These are phyloP conservation scores for Aspergillus asperescens DNA, from an alignment of 495 filamentous ascomycete species.

Conservation along the genomic window DNA sequence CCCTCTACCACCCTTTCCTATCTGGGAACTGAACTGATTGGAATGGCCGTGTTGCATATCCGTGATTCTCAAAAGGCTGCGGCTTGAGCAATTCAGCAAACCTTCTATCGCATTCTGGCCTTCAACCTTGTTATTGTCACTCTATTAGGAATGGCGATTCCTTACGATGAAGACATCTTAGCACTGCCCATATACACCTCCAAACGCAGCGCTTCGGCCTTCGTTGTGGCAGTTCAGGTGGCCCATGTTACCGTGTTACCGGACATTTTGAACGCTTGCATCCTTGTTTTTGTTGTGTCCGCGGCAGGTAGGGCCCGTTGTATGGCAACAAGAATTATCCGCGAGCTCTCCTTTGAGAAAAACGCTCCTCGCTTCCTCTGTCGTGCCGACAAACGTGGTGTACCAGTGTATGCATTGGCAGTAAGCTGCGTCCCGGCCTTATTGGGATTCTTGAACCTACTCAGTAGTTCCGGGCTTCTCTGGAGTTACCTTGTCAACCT, in stretches of 20 bases:
- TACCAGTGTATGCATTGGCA: constrained; percentile 64
- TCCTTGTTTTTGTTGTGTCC: constrained; percentile 70
- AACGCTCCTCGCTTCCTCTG: constrained; percentile 67
- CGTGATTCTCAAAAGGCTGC: constrained; percentile 65
- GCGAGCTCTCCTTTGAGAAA: constrained; percentile 63
- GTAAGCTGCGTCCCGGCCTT: constrained; percentile 53
- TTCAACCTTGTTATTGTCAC: constrained; percentile 61
- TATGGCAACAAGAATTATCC: constrained; percentile 67
- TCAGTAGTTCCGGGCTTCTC: constrained; percentile 53
- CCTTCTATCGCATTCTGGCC: constrained; percentile 75
- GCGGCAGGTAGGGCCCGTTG: constrained; percentile 61
- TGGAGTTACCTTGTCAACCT: constrained; percentile 78
- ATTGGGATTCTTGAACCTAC: constrained; percentile 70
- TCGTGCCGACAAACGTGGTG: constrained; percentile 60
- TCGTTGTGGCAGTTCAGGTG: constrained; percentile 52
- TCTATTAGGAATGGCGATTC: constrained; percentile 49
- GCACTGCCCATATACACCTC: constrained; percentile 22
- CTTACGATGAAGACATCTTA: constrained; percentile 45
- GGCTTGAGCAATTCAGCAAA: constrained; percentile 65
- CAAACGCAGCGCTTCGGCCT: constrained; percentile 45
- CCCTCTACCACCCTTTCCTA: constrained; percentile 76
- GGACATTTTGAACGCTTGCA: constrained; percentile 55
- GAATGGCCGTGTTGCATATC: constrained; percentile 57
- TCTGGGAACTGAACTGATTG: constrained; percentile 77
- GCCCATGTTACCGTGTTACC: constrained; percentile 49